Evolutionary conservation across 2,329 filamentous ascomycete genomes (phyloP).

Genomic region (Colletotrichum incanum): DNA sequence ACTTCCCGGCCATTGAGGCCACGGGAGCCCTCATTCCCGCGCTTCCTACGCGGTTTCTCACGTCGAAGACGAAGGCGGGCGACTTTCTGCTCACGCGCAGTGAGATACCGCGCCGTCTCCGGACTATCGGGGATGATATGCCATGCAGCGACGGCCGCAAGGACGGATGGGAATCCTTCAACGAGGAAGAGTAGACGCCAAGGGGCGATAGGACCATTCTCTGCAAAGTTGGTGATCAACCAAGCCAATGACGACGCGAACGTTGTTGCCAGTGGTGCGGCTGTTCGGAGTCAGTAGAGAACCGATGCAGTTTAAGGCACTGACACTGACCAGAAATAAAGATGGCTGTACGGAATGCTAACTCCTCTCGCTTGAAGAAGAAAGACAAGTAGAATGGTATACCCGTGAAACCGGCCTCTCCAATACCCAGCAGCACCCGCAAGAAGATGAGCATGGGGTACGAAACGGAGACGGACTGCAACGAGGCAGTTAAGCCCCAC

Average conservation of each 20-base stretch:
- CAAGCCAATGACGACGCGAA: constrained; percentile 87
- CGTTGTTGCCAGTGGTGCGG: constrained; percentile 84
- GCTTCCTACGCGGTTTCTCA: constrained; percentile 55
- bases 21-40: constrained; percentile 44
- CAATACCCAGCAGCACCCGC: constrained; percentile 72
- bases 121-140: constrained; percentile 83
- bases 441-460: constrained; percentile 73
- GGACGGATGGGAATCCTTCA: constrained; percentile 87
- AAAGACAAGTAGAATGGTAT: constrained; percentile 77
- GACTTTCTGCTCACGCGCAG: constrained; percentile 75
- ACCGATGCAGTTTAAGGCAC: background rate
- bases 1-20: constrained; percentile 71
- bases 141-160: constrained; percentile 83
- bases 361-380: constrained; percentile 77
- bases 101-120: constrained; percentile 75
- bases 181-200: constrained; percentile 90
- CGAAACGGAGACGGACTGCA: constrained; percentile 77
- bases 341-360: constrained; percentile 87
- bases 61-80: constrained; percentile 77
- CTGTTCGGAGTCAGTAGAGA: constrained; percentile 67
- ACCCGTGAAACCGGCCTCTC: constrained; percentile 77
- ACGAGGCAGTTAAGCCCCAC: constrained; percentile 85
- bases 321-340: constrained; percentile 79
- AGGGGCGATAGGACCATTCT: constrained; percentile 78
- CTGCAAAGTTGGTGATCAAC: constrained; percentile 80